Percentiles rank a stretch among this genome's conserved stretches.
Evolutionary conservation across 768 basidiomycete genomes (phyloP).

Genomic region (Leccinum subgranulosum): DNA sequence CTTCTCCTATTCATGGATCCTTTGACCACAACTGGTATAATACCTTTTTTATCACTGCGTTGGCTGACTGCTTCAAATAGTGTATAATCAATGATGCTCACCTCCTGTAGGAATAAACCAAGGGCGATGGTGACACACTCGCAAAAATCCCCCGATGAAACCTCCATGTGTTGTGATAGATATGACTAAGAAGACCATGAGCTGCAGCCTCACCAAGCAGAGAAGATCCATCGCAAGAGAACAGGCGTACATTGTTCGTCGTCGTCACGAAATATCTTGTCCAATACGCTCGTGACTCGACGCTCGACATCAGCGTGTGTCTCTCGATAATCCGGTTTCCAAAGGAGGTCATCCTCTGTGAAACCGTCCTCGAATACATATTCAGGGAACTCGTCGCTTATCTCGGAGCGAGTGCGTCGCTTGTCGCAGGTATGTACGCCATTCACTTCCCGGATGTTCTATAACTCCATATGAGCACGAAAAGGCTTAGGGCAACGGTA

Average conservation of each 20-base stretch:
- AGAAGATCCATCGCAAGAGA: not conserved
- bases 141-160: constrained; percentile 55
- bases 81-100: constrained; percentile 27
- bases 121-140: constrained; percentile 38
- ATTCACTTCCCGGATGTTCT: constrained; percentile 63
- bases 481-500: not conserved
- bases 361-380: constrained; percentile 55
- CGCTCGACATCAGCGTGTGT: constrained; percentile 1
- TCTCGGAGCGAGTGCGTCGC: constrained; percentile 48
- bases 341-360: constrained; percentile 58
- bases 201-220: not conserved
- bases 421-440: constrained; percentile 72
- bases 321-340: constrained; percentile 30
- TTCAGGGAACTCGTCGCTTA: constrained; percentile 34
- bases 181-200: constrained; percentile 42
- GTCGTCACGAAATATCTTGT: constrained; percentile 49
- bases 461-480: not conserved
- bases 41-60: constrained; percentile 9
- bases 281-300: constrained; percentile 38
- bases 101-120: constrained; percentile 64
- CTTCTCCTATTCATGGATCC: not conserved
- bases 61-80: not conserved
- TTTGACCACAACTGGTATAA: constrained; percentile 27
- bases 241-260: constrained; percentile 38
- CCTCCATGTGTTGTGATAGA: constrained; percentile 67